phyloP scores from a whole-genome alignment of 305 asterid genomes.

The Rubia balearica region DNA sequence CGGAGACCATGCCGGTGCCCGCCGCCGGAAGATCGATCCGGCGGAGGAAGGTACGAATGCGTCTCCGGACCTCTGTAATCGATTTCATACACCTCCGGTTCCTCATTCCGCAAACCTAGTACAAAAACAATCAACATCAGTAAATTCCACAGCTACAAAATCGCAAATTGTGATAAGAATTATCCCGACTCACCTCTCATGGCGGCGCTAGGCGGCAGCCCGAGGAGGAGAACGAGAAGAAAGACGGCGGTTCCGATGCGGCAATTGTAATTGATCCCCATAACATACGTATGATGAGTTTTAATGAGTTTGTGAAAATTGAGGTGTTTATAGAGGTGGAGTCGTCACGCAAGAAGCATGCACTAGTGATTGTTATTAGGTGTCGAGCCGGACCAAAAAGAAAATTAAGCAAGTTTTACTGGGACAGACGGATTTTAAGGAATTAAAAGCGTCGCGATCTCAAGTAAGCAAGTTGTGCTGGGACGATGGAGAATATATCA shows the following conservation, averaged over 20 bases:
- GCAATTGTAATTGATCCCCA: constrained; percentile 31
- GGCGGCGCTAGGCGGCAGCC: constrained; percentile 11
- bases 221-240: constrained; percentile 22
- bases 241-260: constrained; percentile 14
- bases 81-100: constrained; percentile 20
- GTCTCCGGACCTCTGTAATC: constrained; percentile 38
- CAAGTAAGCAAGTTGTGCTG: constrained; percentile 11
- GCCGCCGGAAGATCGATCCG: constrained; percentile 15
- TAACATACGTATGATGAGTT: not conserved
- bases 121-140: not conserved
- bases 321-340: constrained; percentile 1
- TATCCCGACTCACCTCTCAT: constrained; percentile 32
- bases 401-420: too few relatives aligned
- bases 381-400: too few relatives aligned
- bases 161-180: not conserved
- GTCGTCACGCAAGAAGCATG: not conserved
- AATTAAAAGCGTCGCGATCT: constrained; percentile 43
- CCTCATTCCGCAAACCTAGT: constrained; percentile 11
- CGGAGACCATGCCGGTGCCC: constrained; percentile 13
- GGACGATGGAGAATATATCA: too few relatives aligned
- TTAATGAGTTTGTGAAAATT: not conserved
- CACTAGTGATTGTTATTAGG: not conserved
- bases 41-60: constrained; percentile 30
- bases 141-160: not conserved
- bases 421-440: constrained; percentile 11